A percentile compares a stretch with the other conserved stretches of the same genome.
phyloP scores from a whole-genome alignment of 805 yeast species.

The Cyberlindnera euphorbiae region DNA sequence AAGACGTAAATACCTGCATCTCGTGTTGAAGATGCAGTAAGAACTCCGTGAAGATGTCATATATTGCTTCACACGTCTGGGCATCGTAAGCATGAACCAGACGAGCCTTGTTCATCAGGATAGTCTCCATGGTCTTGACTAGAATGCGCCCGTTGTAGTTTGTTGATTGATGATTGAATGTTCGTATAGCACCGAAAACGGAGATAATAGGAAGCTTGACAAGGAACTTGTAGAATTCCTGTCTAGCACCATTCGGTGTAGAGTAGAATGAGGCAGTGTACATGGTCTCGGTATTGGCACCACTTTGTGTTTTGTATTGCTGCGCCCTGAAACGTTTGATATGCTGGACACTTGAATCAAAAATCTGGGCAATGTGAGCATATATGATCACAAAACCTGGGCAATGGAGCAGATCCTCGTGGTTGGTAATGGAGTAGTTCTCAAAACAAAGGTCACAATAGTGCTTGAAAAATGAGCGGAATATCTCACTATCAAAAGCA shows the following conservation, averaged over 20 bases:
- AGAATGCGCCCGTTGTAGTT: not conserved
- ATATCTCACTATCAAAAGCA: slow-evolving; percentile 50
- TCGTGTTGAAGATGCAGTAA: slow-evolving; percentile 14
- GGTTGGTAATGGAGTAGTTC: not conserved
- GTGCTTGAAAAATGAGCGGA: slow-evolving; percentile 58
- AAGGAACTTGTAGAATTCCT: slow-evolving; percentile 6
- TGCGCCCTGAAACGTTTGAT: slow-evolving; percentile 17
- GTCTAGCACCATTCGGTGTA: slow-evolving; percentile 7
- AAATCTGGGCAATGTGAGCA: slow-evolving; percentile 20
- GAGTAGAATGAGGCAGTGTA: slow-evolving; percentile 12
- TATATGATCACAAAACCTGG: slow-evolving; percentile 24
- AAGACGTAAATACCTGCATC: slow-evolving; percentile 8
- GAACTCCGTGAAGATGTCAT: slow-evolving; percentile 33
- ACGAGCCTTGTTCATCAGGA: slow-evolving; percentile 7
- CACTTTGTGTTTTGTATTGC: slow-evolving; percentile 12
- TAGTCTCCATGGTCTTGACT: slow-evolving; percentile 2
- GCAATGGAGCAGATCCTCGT: slow-evolving; percentile 8
- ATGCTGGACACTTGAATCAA: slow-evolving; percentile 18
- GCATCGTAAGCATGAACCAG: slow-evolving; percentile 30
- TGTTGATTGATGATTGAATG: slow-evolving; percentile 7
- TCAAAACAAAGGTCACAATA: slow-evolving; percentile 30
- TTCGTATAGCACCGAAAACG: slow-evolving; percentile 7
- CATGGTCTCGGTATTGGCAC: slow-evolving; percentile 9
- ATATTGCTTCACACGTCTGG: slow-evolving; percentile 36
- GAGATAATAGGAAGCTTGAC: slow-evolving; percentile 11